Evolutionary conservation across 1,284 basidiomycete species (phyloP), one percentile per base, ranked within the genome.

Genomic region (Afroboletus lepidellus): DNA sequence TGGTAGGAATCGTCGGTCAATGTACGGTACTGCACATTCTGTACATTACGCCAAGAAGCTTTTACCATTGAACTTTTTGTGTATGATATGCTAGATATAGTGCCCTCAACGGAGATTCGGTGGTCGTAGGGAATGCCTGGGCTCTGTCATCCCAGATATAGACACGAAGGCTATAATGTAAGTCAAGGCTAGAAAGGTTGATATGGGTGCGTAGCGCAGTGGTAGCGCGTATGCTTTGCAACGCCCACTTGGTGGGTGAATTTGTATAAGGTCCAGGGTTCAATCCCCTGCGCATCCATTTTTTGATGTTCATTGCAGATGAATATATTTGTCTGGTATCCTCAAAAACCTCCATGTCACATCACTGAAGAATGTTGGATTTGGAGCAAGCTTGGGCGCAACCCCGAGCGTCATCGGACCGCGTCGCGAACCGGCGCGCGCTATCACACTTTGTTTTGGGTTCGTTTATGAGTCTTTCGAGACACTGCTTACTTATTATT

Each of bases 141-240:
- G n/a, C n/a, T n/a, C n/a, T n/a, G n/a, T n/a, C n/a, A n/a, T n/a
- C n/a, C n/a, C n/a, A n/a, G n/a, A n/a, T n/a, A n/a, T n/a, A n/a
- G n/a, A n/a, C n/a, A n/a, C n/a, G n/a, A n/a, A n/a, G n/a, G n/a
- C n/a, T n/a, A n/a, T 16, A 5, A 43, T 43, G 13, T 43, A 32
- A 20, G n/a, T n/a, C 7, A 18, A 15, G 15, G 11, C 3, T 7
- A 2, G 8, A 7, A 2, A 1, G 2, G 1, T 5, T 24, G 1
- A 1, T 5, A 36, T 20, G 63, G 65, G 64, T 67, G 54, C 66
- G 50, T 69, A 67, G 64, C 66, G 64, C 64, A 65, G 64, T 69
- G 64, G 64, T 65, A 69, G 64, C 64, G 66, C 66, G 66, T 53
- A 65, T 65, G 66, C 64, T 65, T 65, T 65, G 64, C 63, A 65